Evolutionary conservation across 1,284 basidiomycete species (phyloP).

Genomic region (Inonotus obliquus): DNA sequence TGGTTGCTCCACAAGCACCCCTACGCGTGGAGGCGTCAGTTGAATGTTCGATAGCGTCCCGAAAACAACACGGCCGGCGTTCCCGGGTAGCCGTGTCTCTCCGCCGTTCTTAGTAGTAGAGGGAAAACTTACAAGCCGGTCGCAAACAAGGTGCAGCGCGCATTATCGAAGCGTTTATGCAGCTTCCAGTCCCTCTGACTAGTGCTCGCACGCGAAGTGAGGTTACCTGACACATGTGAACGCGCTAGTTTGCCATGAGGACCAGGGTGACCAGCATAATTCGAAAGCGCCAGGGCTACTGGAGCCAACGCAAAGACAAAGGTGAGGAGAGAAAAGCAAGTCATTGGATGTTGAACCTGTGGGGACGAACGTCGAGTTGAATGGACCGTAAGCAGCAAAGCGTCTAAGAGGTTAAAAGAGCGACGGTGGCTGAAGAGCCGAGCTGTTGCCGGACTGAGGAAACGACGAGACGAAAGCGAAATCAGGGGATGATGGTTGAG

Average conservation of each 20-base stretch:
- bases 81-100: background rate
- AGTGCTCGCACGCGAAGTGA: background rate
- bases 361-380: background rate
- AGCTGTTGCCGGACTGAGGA: background rate
- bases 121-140: slow-evolving; percentile 28
- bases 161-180: slow-evolving; percentile 11
- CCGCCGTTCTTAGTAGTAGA: background rate
- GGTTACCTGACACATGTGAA: background rate
- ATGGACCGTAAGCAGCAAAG: background rate
- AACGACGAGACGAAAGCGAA: background rate
- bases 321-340: background rate
- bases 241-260: slow-evolving; percentile 2
- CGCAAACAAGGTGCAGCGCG: slow-evolving; percentile 28
- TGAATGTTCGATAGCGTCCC: background rate
- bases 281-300: slow-evolving; percentile 3
- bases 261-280: slow-evolving; percentile 7
- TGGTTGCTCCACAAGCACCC: slow-evolving; percentile 35
- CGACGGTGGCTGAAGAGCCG: slow-evolving; percentile 8
- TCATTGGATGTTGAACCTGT: background rate
- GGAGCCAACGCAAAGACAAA: slow-evolving; percentile 1
- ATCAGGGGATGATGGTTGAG: slow-evolving; percentile 4
- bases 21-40: slow-evolving; percentile 21
- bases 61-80: background rate
- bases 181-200: slow-evolving; percentile 5
- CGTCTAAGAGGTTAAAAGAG: slow-evolving; percentile 1